Percentiles rank a stretch among this genome's conserved stretches.
These are phyloP conservation scores for Carallia pectinifolia DNA, from an alignment of 345 rosid species.

Conservation along the genomic window DNA sequence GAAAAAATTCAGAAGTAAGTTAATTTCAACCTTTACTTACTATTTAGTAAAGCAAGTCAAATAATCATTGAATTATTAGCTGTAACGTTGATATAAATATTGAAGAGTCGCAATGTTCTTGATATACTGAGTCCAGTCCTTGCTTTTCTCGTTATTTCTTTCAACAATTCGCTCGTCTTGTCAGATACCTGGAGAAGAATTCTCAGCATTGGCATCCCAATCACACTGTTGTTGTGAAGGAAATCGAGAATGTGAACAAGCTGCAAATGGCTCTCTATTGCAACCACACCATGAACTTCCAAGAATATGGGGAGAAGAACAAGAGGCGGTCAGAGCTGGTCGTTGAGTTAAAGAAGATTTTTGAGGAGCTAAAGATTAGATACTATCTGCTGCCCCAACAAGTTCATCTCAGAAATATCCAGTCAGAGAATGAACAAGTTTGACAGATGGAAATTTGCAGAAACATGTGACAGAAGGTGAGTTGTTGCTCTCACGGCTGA, in stretches of 20 bases:
- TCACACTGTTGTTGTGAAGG: constrained; percentile 28
- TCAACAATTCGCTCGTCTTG: not conserved
- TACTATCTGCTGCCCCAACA: constrained; percentile 26
- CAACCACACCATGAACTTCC: constrained; percentile 33
- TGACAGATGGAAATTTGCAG: constrained; percentile 8
- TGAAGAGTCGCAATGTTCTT: not conserved
- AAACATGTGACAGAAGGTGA: no score
- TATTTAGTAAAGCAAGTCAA: not conserved
- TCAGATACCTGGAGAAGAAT: constrained; percentile 24
- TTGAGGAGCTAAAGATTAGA: constrained; percentile 26
- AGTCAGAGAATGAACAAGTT: constrained; percentile 17
- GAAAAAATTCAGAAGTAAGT: constrained; percentile 63
- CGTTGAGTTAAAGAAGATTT: constrained; percentile 22
- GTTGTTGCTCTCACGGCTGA: not conserved
- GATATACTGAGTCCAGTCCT: not conserved
- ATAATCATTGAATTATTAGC: no score
- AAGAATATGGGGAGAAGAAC: constrained; percentile 29
- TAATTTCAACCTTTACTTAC: not conserved
- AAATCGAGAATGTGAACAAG: constrained; percentile 30
- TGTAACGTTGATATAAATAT: no score
- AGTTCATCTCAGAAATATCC: constrained; percentile 16
- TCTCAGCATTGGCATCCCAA: constrained; percentile 30
- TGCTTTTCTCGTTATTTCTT: not conserved
- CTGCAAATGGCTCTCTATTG: constrained; percentile 28
- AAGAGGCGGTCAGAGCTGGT: constrained; percentile 23